These are phyloP conservation scores for Colletotrichum sojae DNA, from an alignment of 2,329 filamentous ascomycete genomes.

Conservation along the genomic window DNA sequence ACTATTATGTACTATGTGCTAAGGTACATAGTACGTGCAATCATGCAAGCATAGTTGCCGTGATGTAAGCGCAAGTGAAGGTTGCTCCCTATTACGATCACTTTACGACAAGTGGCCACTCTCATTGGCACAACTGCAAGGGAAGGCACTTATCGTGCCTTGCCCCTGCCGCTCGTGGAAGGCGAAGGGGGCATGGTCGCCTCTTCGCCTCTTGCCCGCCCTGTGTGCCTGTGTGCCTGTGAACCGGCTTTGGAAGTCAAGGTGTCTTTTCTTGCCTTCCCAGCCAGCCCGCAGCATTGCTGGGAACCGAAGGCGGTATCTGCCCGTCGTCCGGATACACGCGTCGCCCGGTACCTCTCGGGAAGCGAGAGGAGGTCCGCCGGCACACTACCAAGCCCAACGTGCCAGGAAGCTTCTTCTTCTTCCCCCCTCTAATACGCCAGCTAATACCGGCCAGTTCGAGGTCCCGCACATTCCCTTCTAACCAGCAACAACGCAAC, in stretches of 20 bases:
- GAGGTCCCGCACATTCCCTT: constrained; percentile 23
- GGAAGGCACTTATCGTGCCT: constrained; percentile 10
- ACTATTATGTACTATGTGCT: constrained; percentile 1
- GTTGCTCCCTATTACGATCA: constrained; percentile 30
- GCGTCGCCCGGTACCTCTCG: constrained; percentile 34
- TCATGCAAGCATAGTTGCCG: constrained; percentile 6
- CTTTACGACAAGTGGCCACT: constrained; percentile 7
- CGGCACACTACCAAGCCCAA: not conserved
- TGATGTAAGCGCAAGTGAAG: constrained; percentile 18
- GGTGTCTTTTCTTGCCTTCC: no score
- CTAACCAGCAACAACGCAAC: constrained; percentile 21
- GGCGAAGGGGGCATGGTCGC: not conserved
- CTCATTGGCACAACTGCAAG: constrained; percentile 23
- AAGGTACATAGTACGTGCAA: constrained; percentile 7
- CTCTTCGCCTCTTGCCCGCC: not conserved
- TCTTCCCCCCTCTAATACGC: constrained; percentile 16
- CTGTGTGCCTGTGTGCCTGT: constrained; percentile 6
- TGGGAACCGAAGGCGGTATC: not conserved
- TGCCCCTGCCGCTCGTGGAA: constrained; percentile 1
- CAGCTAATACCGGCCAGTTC: constrained; percentile 30
- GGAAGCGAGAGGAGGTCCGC: constrained; percentile 5
- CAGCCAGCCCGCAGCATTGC: no score
- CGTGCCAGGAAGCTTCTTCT: constrained; percentile 23
- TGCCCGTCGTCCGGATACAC: constrained; percentile 26
- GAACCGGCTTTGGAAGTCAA: not conserved